Evolutionary conservation across 768 basidiomycete species (phyloP).

Genomic region (Amanita rimosa): DNA sequence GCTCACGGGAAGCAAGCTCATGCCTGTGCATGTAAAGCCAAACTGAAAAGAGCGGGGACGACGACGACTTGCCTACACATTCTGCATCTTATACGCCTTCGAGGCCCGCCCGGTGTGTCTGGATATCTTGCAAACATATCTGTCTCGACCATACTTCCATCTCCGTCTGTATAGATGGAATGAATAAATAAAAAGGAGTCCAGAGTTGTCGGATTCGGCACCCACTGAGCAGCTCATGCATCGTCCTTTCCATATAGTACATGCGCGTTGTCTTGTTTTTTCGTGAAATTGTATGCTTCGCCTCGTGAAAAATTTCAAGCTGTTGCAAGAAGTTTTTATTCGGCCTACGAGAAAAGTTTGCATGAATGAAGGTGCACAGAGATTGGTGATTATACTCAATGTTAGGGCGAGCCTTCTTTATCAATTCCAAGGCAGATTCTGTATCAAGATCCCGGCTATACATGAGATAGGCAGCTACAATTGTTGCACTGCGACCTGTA

Average conservation of each 20-base stretch:
- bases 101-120: slow-evolving; percentile 40
- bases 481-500: slow-evolving; percentile 71
- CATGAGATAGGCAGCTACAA: slow-evolving; percentile 88
- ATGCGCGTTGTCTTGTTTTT: slow-evolving; percentile 62
- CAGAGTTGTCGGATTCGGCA: slow-evolving; percentile 11
- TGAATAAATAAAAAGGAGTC: slow-evolving; percentile 5
- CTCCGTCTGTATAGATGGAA: slow-evolving; percentile 74
- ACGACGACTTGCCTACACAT: slow-evolving; percentile 60
- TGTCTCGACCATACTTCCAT: slow-evolving; percentile 49
- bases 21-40: slow-evolving; percentile 33
- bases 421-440: slow-evolving; percentile 54
- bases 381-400: slow-evolving; percentile 45
- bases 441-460: slow-evolving; percentile 47
- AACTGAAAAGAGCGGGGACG: background rate
- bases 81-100: slow-evolving; percentile 74
- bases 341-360: slow-evolving; percentile 40
- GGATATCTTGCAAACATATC: slow-evolving; percentile 73
- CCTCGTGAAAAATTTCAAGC: slow-evolving; percentile 68
- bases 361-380: background rate
- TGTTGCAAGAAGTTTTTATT: slow-evolving; percentile 77
- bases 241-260: slow-evolving; percentile 74
- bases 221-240: slow-evolving; percentile 73
- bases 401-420: slow-evolving; percentile 52
- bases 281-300: slow-evolving; percentile 55
- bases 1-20: slow-evolving; percentile 82